Percentiles rank a stretch among this genome's conserved stretches.
These are phyloP conservation scores for Corymbia maculata DNA, from an alignment of 345 rosid genomes.

Conservation along the genomic window DNA sequence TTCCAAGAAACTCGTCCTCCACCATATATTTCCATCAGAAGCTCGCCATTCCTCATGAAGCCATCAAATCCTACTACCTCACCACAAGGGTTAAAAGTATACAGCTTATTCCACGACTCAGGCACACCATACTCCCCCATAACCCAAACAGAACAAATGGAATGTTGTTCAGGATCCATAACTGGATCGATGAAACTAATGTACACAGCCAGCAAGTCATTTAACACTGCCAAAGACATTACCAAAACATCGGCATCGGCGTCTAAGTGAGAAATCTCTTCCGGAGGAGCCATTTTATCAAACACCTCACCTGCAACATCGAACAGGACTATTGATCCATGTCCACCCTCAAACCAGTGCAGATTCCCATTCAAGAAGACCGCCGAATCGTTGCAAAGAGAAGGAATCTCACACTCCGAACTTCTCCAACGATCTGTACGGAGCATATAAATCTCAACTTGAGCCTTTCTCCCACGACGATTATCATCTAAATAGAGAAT, in stretches of 20 bases:
- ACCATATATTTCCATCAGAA: neutral
- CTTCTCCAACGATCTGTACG: neutral
- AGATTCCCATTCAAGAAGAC: neutral
- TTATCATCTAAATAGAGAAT: neutral
- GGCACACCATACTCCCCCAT: neutral
- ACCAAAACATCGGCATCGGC: accelerated
- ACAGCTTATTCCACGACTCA: neutral
- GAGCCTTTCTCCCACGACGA: neutral
- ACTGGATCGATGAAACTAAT: accelerated
- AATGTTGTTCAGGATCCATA: neutral
- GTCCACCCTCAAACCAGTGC: neutral
- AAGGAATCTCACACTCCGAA: neutral
- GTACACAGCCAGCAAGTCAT: neutral
- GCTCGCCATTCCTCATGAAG: neutral
- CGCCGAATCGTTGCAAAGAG: accelerated
- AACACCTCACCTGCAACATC: neutral
- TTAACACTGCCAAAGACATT: neutral
- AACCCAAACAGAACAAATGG: neutral
- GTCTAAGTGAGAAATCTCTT: neutral
- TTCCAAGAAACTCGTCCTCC: neutral
- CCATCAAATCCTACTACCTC: accelerated
- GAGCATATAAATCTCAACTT: neutral
- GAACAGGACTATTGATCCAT: neutral
- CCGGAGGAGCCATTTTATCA: neutral
- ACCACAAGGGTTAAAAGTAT: neutral